phyloP scores from a whole-genome alignment of 352 stramenopile species.

The Blastocystis sp. region DNA sequence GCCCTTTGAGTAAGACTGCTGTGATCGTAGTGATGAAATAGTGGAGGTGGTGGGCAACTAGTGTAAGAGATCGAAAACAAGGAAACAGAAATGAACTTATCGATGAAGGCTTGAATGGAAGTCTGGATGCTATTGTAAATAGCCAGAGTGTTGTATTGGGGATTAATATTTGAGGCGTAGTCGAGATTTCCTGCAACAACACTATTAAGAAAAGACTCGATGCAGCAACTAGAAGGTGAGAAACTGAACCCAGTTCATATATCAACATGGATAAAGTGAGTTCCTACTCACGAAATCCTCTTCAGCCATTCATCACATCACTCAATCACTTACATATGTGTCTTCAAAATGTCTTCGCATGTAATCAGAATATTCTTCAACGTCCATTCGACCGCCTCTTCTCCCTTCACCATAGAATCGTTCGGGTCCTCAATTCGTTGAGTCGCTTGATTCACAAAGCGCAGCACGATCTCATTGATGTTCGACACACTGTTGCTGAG shows the following conservation, averaged over 20 bases:
- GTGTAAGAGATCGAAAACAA: not conserved
- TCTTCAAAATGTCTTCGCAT: slow-evolving; percentile 34
- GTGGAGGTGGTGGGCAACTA: not conserved
- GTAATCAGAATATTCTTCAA: slow-evolving; percentile 49
- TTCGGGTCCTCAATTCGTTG: not conserved
- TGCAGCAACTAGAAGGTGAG: slow-evolving; percentile 15
- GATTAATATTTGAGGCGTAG: slow-evolving; percentile 19
- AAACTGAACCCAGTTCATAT: not conserved
- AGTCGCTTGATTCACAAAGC: not conserved
- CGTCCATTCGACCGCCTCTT: not conserved
- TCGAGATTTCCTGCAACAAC: not conserved
- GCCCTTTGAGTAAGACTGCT: not conserved
- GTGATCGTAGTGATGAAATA: not conserved
- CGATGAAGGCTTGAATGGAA: slow-evolving; percentile 3
- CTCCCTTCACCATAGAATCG: not conserved
- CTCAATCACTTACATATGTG: slow-evolving; percentile 1
- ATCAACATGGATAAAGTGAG: not conserved
- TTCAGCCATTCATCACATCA: not conserved
- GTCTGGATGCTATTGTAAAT: not conserved
- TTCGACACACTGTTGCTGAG: slow-evolving; percentile 49
- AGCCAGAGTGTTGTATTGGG: not conserved
- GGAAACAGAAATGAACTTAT: not conserved
- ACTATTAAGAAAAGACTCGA: slow-evolving; percentile 8
- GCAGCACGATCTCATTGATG: slow-evolving; percentile 42
- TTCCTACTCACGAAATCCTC: not conserved